Base-by-base conservation (phyloP, 2,329 filamentous ascomycete species). In the Pseudogymnoascus sp. region DNA sequence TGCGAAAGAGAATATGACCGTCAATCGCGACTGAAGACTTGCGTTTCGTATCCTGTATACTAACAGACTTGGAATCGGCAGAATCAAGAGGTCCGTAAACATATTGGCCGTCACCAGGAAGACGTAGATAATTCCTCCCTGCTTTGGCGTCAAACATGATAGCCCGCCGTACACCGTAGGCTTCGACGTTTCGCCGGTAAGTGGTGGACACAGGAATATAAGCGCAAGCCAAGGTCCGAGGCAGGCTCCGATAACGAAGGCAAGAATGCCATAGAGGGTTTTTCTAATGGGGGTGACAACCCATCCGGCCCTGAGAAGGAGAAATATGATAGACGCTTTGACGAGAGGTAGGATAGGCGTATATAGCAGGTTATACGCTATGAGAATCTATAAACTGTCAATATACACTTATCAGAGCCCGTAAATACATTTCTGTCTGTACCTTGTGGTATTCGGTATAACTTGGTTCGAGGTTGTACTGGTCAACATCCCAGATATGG, bases 71-170 rank as follows among this genome's bases (percentile, higher is more conserved):
- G 45, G 45, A 52, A 52, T 52, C 3, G 45, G 45, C n/a, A 52
- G 45, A 18, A 52, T 52, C 45, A 52, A 52, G 45, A 52, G 45
- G 10, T 52, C 45, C 45, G 45, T 52, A 52, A 52, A 52, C 45
- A 52, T 52, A 26, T 52, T 52, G 45, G 45, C 45, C n/a, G 45
- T 52, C 23, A 52, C 45, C 26, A 52, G 45, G 45, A 52, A 52
- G 23, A 52, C 45, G n/a, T 52, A 52, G 5, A 52, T 52, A 30
- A 52, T 52, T 3, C 45, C 45, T 9, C 45, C 45, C n/a, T 52
- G 45, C 15, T 30, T 52, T 7, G 23, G 45, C 2, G 45, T 30
- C 45, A 52, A 18, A 30, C 45, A 52, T n/a, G 45, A 52, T 18
- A 52, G 30, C 12, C 45, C 45, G 9, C 45, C 45, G 5, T 30